A percentile compares a stretch with the other conserved stretches of the same genome.
phyloP scores from a whole-genome alignment of 2,329 filamentous ascomycete species.

The Catunica adiposa region DNA sequence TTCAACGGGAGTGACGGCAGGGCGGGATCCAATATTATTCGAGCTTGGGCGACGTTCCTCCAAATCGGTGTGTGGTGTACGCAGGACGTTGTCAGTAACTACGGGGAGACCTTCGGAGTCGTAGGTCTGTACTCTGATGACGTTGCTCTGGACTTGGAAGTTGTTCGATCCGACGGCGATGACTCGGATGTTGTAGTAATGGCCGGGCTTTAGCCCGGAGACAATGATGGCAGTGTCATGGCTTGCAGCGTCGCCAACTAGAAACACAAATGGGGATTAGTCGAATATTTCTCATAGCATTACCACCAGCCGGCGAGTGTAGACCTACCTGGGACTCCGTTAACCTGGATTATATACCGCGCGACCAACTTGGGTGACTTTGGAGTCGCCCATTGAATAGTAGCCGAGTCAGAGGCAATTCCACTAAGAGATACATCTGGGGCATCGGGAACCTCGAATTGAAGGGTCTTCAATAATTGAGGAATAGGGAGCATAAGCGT shows the following conservation, averaged over 20 bases:
- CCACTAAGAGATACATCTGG: slow-evolving; percentile 82
- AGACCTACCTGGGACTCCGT: slow-evolving; percentile 67
- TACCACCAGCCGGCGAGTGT: too few relatives aligned
- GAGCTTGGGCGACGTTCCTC: slow-evolving; percentile 27
- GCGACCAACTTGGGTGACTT: slow-evolving; percentile 49
- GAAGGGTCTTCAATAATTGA: slow-evolving; percentile 76
- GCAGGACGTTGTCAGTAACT: slow-evolving; percentile 38
- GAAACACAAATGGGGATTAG: not conserved
- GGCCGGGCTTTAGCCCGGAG: slow-evolving; percentile 67
- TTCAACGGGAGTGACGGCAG: slow-evolving; percentile 41
- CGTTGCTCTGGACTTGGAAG: slow-evolving; percentile 76
- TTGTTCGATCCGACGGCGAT: slow-evolving; percentile 82
- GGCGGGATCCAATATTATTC: slow-evolving; percentile 29
- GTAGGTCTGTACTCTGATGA: slow-evolving; percentile 70
- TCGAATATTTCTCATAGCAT: too few relatives aligned
- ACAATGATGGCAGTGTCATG: slow-evolving; percentile 68
- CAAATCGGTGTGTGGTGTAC: slow-evolving; percentile 38
- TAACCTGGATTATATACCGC: slow-evolving; percentile 84
- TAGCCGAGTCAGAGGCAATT: slow-evolving; percentile 72
- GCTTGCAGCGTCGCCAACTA: slow-evolving; percentile 68
- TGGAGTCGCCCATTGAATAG: slow-evolving; percentile 77
- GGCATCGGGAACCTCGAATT: slow-evolving; percentile 80
- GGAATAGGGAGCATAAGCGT: slow-evolving; percentile 84
- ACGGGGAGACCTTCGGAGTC: slow-evolving; percentile 46
- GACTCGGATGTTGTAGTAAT: slow-evolving; percentile 86